Conservation (phyloP, 2,329 filamentous ascomycete genomes). For the Aspergillus sp. region DNA sequence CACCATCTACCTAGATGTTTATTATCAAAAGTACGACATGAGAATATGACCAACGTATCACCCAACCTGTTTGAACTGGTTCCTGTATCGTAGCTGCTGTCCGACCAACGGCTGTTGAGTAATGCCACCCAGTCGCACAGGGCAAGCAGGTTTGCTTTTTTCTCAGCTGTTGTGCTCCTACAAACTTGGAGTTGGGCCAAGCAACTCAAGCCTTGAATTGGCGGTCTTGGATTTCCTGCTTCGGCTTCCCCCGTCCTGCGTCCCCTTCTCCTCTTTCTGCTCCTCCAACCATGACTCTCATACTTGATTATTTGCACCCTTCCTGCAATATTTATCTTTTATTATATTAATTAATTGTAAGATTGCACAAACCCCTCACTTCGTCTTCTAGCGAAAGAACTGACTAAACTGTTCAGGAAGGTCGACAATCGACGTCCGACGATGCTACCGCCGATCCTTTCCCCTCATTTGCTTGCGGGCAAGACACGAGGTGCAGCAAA, state of each 20-base stretch:
- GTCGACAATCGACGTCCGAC: not conserved
- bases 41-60: slow-evolving; percentile 10
- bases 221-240: not conserved
- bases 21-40: slow-evolving; percentile 13
- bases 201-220: slow-evolving; percentile 12
- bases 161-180: not conserved
- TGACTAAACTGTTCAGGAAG: slow-evolving; percentile 4
- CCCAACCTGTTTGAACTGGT: not conserved
- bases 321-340: not conserved
- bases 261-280: not conserved
- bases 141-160: not conserved
- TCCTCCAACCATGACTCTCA: not conserved
- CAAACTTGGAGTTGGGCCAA: not conserved
- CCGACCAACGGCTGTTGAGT: not conserved
- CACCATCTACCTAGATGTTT: slow-evolving; percentile 6
- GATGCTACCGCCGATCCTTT: slow-evolving; percentile 5
- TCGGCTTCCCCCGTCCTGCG: not conserved
- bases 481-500: not conserved
- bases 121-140: not conserved
- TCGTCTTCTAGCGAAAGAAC: not conserved
- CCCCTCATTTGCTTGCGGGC: not conserved
- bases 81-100: not conserved
- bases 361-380: not conserved
- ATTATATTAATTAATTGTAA: not conserved
- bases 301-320: not conserved